These are phyloP conservation scores for Streptanthus diversifolius DNA, from an alignment of 345 rosid genomes.

Conservation along the genomic window DNA sequence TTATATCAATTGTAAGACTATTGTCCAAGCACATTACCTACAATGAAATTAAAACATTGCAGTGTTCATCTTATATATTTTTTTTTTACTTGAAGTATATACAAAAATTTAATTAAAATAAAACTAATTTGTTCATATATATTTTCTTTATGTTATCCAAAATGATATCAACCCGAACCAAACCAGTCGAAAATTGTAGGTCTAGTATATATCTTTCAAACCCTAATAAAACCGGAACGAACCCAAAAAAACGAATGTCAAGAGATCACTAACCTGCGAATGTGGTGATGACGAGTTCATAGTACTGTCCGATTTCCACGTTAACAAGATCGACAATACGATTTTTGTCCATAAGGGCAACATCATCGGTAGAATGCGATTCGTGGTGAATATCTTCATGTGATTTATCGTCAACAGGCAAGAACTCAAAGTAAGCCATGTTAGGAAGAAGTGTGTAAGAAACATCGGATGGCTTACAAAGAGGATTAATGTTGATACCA, in stretches of 20 bases:
- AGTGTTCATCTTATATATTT: too few species aligned
- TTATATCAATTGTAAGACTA: too few species aligned
- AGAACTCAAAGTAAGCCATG: slow-evolving; percentile 91
- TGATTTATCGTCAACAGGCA: slow-evolving; percentile 52
- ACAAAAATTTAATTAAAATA: too few species aligned
- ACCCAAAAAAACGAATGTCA: not conserved
- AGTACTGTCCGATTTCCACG: slow-evolving; percentile 63
- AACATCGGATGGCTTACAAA: slow-evolving; percentile 68
- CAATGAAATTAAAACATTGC: not conserved
- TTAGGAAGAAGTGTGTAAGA: slow-evolving; percentile 85
- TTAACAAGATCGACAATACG: slow-evolving; percentile 59
- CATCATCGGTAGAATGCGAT: slow-evolving; percentile 33
- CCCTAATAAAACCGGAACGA: not conserved
- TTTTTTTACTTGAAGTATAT: too few species aligned
- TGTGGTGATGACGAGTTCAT: slow-evolving; percentile 85
- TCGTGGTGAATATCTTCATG: slow-evolving; percentile 27
- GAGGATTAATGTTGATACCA: slow-evolving; percentile 70
- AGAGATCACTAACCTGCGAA: slow-evolving; percentile 53
- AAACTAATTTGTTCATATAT: not conserved
- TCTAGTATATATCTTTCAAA: not conserved
- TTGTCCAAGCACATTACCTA: not conserved
- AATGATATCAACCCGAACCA: not conserved
- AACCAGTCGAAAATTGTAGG: not conserved
- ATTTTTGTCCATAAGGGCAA: slow-evolving; percentile 39
- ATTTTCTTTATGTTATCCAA: not conserved